Base-by-base conservation (phyloP, 1,139 yeast species). In the Taphrina communis region DNA sequence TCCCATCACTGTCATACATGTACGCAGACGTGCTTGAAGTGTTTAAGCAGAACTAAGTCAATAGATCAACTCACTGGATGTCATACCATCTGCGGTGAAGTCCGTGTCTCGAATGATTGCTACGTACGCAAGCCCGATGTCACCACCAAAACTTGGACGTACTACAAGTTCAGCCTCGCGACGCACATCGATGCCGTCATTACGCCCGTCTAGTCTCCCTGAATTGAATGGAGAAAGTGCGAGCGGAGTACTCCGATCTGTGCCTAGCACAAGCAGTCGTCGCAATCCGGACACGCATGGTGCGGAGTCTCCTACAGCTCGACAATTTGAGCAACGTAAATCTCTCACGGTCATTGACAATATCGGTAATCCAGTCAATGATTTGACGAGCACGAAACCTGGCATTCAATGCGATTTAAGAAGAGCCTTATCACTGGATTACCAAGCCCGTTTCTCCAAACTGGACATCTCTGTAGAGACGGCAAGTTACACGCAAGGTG, bases 321-420 rank as follows among this genome's bases (percentile, higher is more conserved):
- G 53, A 4, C 14, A 11, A 11, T 11, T 35, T n/a, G 31, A 21
- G 31, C 36, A 50, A 31, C 6, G 36, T 3, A 21, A 9, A 11
- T 50, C 53, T 50, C n/a, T 50, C 12, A 21, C 53, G 1, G 36
- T 50, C n/a, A 50, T 50, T n/a, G 53, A 50, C 53, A 50, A 50
- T n/a, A 7, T 35, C 11, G 53, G 53, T n/a, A 50, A 31, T 7
- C 53, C 53, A 50, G 36, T 21, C 6, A 50, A n/a, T 6, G 57
- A 53, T 17, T 41, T 53, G 7, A 42, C 52, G 8, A 57, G 55
- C 55, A 46, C 67, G 14, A 63, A 53, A 55, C 67, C 67, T 44
- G 67, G 61, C 25, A 63, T 63, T 14, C 67, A 63, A 38, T 55
- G 67, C 31, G 67, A 63, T 17, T 46, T 63, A 5, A 19, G 67